A percentile compares a stretch with the other conserved stretches of the same genome.
Conservation (phyloP, 2,329 filamentous ascomycete species). For the Aspergillus tubingensis region DNA sequence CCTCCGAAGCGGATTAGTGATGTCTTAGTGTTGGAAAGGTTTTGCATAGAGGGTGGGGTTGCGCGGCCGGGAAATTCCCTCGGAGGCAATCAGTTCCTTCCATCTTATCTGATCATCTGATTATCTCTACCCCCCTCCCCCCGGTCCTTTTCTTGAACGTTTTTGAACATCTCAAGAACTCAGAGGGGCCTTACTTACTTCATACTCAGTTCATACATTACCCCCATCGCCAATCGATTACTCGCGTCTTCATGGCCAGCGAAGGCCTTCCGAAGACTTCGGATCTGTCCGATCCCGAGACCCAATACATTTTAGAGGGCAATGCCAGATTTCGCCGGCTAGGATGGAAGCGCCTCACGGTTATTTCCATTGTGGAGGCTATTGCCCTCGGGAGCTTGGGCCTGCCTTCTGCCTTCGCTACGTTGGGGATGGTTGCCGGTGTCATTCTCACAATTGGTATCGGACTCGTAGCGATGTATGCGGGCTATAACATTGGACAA, state of each 20-base stretch:
- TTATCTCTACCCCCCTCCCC: neutral
- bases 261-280: neutral
- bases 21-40: neutral
- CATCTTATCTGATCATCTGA: neutral
- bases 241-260: neutral
- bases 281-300: slow-evolving; percentile 7
- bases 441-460: slow-evolving; percentile 45
- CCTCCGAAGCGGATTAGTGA: no score
- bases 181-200: no score
- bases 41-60: neutral
- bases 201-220: neutral
- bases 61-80: neutral
- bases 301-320: neutral
- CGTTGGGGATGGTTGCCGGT: slow-evolving; percentile 48
- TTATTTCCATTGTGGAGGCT: slow-evolving; percentile 53
- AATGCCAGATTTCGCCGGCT: slow-evolving; percentile 28
- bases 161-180: no score
- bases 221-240: neutral
- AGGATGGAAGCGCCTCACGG: slow-evolving; percentile 53
- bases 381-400: slow-evolving; percentile 51
- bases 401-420: slow-evolving; percentile 47
- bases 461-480: slow-evolving; percentile 43
- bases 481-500: slow-evolving; percentile 44
- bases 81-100: neutral
- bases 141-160: neutral